phyloP scores from a whole-genome alignment of 768 basidiomycete species.

The Butyriboletus loyo region DNA sequence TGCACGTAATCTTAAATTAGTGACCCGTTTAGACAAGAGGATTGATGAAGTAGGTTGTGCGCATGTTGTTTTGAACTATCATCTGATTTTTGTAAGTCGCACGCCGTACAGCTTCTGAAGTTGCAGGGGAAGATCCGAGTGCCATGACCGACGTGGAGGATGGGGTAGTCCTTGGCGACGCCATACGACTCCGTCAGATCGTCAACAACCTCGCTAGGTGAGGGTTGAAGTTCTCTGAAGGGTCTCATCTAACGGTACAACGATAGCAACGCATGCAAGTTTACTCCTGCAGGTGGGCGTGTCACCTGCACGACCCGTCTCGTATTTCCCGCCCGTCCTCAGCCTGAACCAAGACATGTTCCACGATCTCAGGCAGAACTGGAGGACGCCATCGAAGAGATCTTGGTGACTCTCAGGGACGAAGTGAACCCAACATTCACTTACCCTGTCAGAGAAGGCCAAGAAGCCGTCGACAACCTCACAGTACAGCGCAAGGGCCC shows the following conservation, averaged over 20 bases:
- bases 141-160: conserved; percentile 36
- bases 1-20: conserved; percentile 62
- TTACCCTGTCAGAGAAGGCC: neutral
- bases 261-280: conserved; percentile 73
- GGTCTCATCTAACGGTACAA: neutral
- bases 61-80: neutral
- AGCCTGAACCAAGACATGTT: conserved; percentile 9
- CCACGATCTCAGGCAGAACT: conserved; percentile 1
- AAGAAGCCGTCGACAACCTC: neutral
- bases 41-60: conserved; percentile 52
- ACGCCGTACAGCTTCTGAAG: conserved; percentile 55
- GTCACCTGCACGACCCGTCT: conserved; percentile 67
- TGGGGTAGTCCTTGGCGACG: conserved; percentile 80
- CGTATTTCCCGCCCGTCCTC: conserved; percentile 33
- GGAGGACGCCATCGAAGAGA: conserved; percentile 24
- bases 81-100: conserved; percentile 44
- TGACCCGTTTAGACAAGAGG: conserved; percentile 61
- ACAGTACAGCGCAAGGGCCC: conserved; percentile 12
- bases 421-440: conserved; percentile 20
- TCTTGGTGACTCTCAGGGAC: conserved; percentile 33
- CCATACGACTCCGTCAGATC: conserved; percentile 76
- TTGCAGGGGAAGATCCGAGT: conserved; percentile 46
- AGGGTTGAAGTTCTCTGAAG: neutral
- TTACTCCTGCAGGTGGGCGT: conserved; percentile 67
- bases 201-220: conserved; percentile 81